These are phyloP conservation scores for Tylopilus plumbeoviolaceoides DNA, from an alignment of 768 basidiomycete genomes.

Conservation along the genomic window DNA sequence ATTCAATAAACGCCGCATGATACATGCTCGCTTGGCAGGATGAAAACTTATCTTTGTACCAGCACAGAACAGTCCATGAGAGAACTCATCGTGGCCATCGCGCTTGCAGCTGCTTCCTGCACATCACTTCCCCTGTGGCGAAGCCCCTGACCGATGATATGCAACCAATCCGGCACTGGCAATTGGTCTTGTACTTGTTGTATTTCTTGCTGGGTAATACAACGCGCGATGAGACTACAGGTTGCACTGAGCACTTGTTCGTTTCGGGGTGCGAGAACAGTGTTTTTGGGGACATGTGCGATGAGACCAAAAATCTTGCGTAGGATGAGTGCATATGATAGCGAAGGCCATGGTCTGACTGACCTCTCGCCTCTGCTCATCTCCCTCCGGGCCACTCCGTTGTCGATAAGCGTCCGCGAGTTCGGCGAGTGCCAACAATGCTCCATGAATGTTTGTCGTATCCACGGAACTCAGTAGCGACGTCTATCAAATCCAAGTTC, in stretches of 20 bases:
- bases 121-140: conserved; percentile 60
- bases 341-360: not conserved
- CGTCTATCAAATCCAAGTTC: conserved; percentile 36
- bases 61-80: conserved; percentile 60
- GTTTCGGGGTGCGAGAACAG: conserved; percentile 61
- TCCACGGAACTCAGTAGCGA: conserved; percentile 62
- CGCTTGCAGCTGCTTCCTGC: conserved; percentile 73
- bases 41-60: conserved; percentile 67
- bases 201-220: conserved; percentile 57
- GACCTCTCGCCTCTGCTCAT: conserved; percentile 46
- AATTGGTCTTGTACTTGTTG: conserved; percentile 34
- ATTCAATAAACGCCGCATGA: conserved; percentile 14
- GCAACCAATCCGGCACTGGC: conserved; percentile 58
- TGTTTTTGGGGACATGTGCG: conserved; percentile 49
- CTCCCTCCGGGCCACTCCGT: conserved; percentile 27
- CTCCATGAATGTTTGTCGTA: conserved; percentile 73
- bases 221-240: conserved; percentile 64
- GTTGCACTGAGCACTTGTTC: conserved; percentile 68
- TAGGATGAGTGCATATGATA: conserved; percentile 1
- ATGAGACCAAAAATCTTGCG: conserved; percentile 65
- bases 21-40: conserved; percentile 9
- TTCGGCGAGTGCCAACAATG: conserved; percentile 68
- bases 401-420: conserved; percentile 57
- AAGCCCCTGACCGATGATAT: conserved; percentile 66
- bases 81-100: conserved; percentile 65